Evolutionary conservation across 2,329 filamentous ascomycete genomes (phyloP), one percentile per base, ranked within the genome.

Genomic region (Cadophora gregata): DNA sequence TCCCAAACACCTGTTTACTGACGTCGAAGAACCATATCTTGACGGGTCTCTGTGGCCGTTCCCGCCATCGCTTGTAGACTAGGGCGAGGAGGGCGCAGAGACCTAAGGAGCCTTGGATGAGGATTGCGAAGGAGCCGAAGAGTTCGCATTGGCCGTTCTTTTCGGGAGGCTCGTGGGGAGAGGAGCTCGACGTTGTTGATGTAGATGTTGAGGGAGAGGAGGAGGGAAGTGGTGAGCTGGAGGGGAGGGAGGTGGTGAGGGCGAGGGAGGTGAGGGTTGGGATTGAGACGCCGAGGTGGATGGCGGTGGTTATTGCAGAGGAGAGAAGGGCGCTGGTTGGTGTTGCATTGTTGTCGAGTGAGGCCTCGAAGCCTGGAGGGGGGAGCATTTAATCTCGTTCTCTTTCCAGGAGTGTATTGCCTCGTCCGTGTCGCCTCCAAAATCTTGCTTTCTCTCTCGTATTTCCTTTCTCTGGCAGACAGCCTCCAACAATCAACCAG

Each of bases 11-110:
- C 82, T 99, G 96, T 83, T 99, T 99, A 36, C 93, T 97, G 27
- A 90, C 96, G 77, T 99, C 96, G 78, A 98, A 99, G 79, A 92
- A 94, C 95, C 96, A 99, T 71, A 99, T 93, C 84, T 96, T 97
- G 76, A 98, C 77, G 0, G 95, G 95, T 64, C 96, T 87, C 78
- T 97, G 95, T 1, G 96, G 95, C 65, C 92, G 86, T 80, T 99
- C 96, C 71, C 92, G 88, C 88, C 91, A 97, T 73, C 96, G 87
- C 83, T 99, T 99, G 82, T 88, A 97, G 8, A 98, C 95, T 59
- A 99, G 85, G 0, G 93, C 92, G 63, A 95, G 82, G 62, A 98
- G 81, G 9, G 96, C 96, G 64, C 97, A 82, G 21, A 85, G 87
- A 21, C 96, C 96, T 21, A 99, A 87, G 1, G 93, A 92, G 51